These are phyloP conservation scores for Avicennia marina DNA, from an alignment of 257 asterid genomes.

Conservation along the genomic window DNA sequence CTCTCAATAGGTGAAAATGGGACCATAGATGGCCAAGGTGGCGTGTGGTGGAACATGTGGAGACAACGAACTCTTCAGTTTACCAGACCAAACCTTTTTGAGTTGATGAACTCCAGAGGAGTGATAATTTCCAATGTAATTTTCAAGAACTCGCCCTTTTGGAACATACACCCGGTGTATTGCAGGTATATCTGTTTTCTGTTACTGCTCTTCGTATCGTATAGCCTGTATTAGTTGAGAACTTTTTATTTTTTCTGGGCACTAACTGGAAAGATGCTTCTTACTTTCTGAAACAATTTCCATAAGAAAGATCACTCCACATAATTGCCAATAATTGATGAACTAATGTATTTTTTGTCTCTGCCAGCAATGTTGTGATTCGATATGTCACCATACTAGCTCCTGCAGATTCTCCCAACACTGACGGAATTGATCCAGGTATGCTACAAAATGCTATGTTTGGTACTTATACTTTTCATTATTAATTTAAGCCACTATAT, in stretches of 20 bases:
- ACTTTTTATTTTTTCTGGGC: too few species aligned
- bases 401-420: conserved; percentile 92
- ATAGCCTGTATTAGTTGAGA: too few species aligned
- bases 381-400: conserved; percentile 85
- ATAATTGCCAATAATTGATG: too few species aligned
- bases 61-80: conserved; percentile 69
- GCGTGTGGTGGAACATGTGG: conserved; percentile 98
- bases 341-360: background rate
- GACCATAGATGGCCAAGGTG: conserved; percentile 95
- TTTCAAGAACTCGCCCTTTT: conserved; percentile 91
- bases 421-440: conserved; percentile 99
- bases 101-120: conserved; percentile 71
- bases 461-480: background rate
- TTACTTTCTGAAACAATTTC: too few species aligned
- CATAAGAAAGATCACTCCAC: too few species aligned
- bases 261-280: too few species aligned
- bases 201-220: too few species aligned
- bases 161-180: conserved; percentile 98
- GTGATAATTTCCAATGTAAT: conserved; percentile 68
- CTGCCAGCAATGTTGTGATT: conserved; percentile 71
- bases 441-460: background rate
- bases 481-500: too few species aligned
- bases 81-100: conserved; percentile 84
- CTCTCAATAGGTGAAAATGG: conserved; percentile 62
- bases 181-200: conserved; percentile 54